These are phyloP conservation scores for Hyaloscypha variabilis DNA, from an alignment of 495 filamentous ascomycete genomes.

Conservation along the genomic window DNA sequence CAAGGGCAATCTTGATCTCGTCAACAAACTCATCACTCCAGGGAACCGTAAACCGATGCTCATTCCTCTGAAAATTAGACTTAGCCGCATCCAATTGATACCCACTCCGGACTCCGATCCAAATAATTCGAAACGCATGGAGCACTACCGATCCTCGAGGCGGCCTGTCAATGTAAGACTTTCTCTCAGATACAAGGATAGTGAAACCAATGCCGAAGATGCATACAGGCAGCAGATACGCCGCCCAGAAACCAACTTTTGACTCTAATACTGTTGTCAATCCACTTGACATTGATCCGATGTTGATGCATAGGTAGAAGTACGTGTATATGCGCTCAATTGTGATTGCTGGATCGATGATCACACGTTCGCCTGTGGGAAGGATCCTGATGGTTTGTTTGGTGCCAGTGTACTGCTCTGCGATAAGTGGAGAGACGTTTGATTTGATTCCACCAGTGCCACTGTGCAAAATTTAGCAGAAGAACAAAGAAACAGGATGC, in stretches of 20 bases:
- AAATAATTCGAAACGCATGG: constrained; percentile 41
- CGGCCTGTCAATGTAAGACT: constrained; percentile 18
- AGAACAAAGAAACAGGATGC: constrained; percentile 40
- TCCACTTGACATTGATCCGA: constrained; percentile 64
- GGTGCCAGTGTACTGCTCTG: constrained; percentile 61
- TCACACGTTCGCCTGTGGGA: constrained; percentile 68
- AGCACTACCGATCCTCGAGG: constrained; percentile 46
- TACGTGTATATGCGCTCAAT: constrained; percentile 66
- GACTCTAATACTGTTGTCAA: constrained; percentile 68
- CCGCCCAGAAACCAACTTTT: constrained; percentile 68
- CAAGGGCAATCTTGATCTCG: constrained; percentile 42
- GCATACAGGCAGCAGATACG: constrained; percentile 47
- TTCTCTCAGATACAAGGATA: constrained; percentile 9
- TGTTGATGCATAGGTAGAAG: constrained; percentile 73
- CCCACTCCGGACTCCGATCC: background rate
- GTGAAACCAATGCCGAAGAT: constrained; percentile 33
- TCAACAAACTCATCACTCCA: constrained; percentile 46
- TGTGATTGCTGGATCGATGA: constrained; percentile 72
- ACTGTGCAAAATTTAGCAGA: constrained; percentile 17
- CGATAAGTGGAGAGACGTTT: constrained; percentile 60
- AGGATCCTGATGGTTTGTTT: constrained; percentile 57
- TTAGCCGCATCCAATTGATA: background rate
- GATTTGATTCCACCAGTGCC: constrained; percentile 55
- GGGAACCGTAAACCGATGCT: background rate
- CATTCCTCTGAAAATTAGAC: background rate